These are phyloP conservation scores for Backusella tuberculispora DNA, from an alignment of 192 early-diverging fungal genomes.

Conservation along the genomic window DNA sequence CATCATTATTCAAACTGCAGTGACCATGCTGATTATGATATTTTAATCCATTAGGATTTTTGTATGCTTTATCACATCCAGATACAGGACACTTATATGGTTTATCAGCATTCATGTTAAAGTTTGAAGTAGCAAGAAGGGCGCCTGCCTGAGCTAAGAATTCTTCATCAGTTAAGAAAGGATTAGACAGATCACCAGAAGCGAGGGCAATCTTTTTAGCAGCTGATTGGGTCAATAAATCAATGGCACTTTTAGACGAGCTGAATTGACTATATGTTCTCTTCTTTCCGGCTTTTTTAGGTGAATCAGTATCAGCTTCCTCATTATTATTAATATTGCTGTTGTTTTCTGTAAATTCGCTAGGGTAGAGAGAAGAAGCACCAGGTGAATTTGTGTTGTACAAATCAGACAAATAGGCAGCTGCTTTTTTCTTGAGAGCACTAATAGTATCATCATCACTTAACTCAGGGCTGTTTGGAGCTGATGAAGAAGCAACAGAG, in stretches of 20 bases:
- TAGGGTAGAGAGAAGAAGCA: not conserved
- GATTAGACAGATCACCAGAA: conserved; percentile 17
- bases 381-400: conserved; percentile 19
- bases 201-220: conserved; percentile 26
- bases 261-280: conserved; percentile 26
- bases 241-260: conserved; percentile 13
- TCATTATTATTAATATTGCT: not conserved
- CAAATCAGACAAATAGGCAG: conserved; percentile 36
- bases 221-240: conserved; percentile 29
- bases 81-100: conserved; percentile 86
- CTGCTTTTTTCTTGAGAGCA: conserved; percentile 42
- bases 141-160: conserved; percentile 45
- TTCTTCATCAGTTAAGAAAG: conserved; percentile 41
- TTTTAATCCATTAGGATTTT: conserved; percentile 98
- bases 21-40: conserved; percentile 98
- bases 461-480: conserved; percentile 27
- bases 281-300: conserved; percentile 22
- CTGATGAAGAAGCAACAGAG: not conserved
- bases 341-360: not conserved
- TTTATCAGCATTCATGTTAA: conserved; percentile 57
- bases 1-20: conserved; percentile 53
- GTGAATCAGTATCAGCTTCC: conserved; percentile 13
- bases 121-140: conserved; percentile 36
- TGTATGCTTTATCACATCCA: conserved; percentile 95
- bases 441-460: conserved; percentile 26